A percentile compares a stretch with the other conserved stretches of the same genome.
phyloP scores from a whole-genome alignment of 495 filamentous ascomycete genomes.

The Oidiodendron maius region DNA sequence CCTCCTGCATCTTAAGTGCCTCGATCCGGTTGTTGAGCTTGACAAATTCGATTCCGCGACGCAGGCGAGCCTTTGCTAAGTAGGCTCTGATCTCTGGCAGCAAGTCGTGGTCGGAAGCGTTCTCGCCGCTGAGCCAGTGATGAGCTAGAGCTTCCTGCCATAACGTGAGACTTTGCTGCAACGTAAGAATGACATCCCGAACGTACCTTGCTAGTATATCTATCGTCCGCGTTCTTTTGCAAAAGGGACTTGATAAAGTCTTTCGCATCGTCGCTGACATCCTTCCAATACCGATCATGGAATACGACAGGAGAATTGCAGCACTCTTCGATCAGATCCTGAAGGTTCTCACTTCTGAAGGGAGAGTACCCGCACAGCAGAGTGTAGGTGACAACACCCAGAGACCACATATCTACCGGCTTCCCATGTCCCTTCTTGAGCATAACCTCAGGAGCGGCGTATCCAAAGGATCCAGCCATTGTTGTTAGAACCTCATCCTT shows the following conservation, averaged over 20 bases:
- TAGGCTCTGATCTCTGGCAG: constrained; percentile 95
- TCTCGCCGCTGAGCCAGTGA: constrained; percentile 84
- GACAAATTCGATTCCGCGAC: constrained; percentile 92
- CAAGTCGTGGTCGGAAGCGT: constrained; percentile 90
- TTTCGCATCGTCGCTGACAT: constrained; percentile 94
- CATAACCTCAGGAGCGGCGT: constrained; percentile 98
- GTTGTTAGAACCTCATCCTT: constrained; percentile 89
- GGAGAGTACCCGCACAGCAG: constrained; percentile 98
- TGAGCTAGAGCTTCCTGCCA: constrained; percentile 71
- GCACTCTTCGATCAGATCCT: constrained; percentile 94
- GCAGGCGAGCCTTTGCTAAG: constrained; percentile 83
- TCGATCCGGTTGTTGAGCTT: constrained; percentile 97
- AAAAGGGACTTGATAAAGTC: constrained; percentile 84
- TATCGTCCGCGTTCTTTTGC: constrained; percentile 69
- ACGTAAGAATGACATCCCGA: neutral
- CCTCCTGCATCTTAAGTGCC: constrained; percentile 91
- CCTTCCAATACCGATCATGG: constrained; percentile 98
- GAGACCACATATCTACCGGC: constrained; percentile 99
- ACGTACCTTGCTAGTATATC: constrained; percentile 70
- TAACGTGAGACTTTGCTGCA: constrained; percentile 1
- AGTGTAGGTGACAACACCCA: constrained; percentile 98
- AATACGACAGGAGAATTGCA: constrained; percentile 84
- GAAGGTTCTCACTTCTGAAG: constrained; percentile 89
- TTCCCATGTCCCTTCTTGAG: constrained; percentile 95
- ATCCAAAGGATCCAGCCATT: constrained; percentile 98